Evolutionary conservation across 192 early-diverging fungal genomes (phyloP), one percentile per base, ranked within the genome.

Genomic region (Umbelopsis ramanniana): DNA sequence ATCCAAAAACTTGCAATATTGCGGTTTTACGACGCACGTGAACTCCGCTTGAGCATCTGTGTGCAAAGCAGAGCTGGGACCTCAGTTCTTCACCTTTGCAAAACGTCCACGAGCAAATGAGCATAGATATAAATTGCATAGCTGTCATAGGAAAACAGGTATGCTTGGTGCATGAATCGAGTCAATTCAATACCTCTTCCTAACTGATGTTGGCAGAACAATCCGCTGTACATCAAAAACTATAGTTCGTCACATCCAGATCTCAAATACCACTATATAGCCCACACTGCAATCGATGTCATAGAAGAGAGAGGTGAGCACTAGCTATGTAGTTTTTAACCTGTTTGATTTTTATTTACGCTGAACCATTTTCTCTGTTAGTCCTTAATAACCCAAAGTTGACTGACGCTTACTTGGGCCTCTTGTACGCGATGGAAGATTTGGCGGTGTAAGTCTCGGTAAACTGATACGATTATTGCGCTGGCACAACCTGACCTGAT

Each of bases 251-350:
- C 85, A 53, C 89, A 93, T 69, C 87, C 89, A 7, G 91, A 94
- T 73, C 86, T 96, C 23, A 94, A 95, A 73, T 96, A 91, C 79
- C 93, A 95, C 82, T 96, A 94, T 73, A 78, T 96, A 76, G 93
- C 92, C n/a, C 93, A 96, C 72, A 96, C 95, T 2, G 92, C 95
- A 0, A 89, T 89, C 75, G 96, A 97, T 80, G 85, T 96, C 6
- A 92, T 97, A 74, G 96, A 96, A 68, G 93, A 95, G 81, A 77
- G 91, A 84, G 88, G 92, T 90, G 52, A 52, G 6, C 15, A 71
- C 29, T 54, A 46, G 3, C 8, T 9, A 12, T 29, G 14, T 9
- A 24, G 8, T 57, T 37, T 14, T 0, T 3, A 29, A 29, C 29
- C 29, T 37, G n/a, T 37, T 63, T 26, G 14, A 33, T 29, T 2